Percentiles rank a stretch among this genome's conserved stretches.
Evolutionary conservation across 441 rosid genomes (phyloP).

Genomic region (Jatropha podagrica): DNA sequence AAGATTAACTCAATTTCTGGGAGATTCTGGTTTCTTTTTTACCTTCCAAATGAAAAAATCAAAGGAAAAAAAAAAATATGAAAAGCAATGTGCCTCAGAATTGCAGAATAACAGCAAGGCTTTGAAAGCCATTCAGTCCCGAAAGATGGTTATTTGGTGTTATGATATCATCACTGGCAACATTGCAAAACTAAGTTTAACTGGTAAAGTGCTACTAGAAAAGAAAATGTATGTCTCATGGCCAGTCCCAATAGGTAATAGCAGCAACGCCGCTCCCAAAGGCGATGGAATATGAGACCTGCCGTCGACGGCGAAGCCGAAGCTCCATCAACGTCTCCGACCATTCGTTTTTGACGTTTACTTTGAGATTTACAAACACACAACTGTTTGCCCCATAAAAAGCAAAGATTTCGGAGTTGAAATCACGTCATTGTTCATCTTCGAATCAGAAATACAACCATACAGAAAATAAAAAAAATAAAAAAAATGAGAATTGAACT

Average conservation of each 20-base stretch:
- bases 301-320: slow-evolving; percentile 10
- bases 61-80: neutral
- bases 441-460: neutral
- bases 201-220: no score
- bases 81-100: slow-evolving; percentile 7
- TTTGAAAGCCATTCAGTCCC: neutral
- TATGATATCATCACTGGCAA: neutral
- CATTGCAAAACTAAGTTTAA: neutral
- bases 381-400: slow-evolving; percentile 35
- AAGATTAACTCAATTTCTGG: no score
- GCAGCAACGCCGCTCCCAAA: slow-evolving; percentile 59
- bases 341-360: slow-evolving; percentile 40
- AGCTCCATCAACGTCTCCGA: slow-evolving; percentile 19
- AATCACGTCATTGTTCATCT: slow-evolving; percentile 26
- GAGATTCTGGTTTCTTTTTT: no score
- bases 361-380: slow-evolving; percentile 44
- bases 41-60: no score
- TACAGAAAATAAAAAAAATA: neutral
- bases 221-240: slow-evolving; percentile 47
- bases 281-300: slow-evolving; percentile 62
- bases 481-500: no score
- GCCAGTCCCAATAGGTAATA: slow-evolving; percentile 52
- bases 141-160: slow-evolving; percentile 5
- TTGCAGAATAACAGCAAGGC: slow-evolving; percentile 14
- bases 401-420: slow-evolving; percentile 22